Percentiles rank a stretch among this genome's conserved stretches.
phyloP scores from a whole-genome alignment of 1,139 yeast genomes.

The Yamadazyma atmosphaerica region DNA sequence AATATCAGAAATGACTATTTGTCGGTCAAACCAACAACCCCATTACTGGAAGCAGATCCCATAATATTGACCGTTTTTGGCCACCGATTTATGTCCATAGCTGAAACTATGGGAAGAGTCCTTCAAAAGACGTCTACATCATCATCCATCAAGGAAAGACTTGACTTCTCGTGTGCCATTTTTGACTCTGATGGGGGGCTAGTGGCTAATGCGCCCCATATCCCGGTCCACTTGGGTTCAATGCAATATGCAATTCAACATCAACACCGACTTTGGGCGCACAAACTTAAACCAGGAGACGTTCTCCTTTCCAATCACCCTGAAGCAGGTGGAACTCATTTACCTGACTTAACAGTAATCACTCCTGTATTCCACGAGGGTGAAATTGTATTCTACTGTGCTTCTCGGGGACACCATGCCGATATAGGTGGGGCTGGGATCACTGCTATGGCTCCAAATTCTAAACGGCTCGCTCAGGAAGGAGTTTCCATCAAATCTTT shows the following conservation, averaged over 20 bases:
- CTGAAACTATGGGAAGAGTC: conserved; percentile 86
- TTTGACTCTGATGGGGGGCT: conserved; percentile 73
- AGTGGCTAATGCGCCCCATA: conserved; percentile 85
- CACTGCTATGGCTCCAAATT: conserved; percentile 45
- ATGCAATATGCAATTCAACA: conserved; percentile 77
- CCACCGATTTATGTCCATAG: conserved; percentile 81
- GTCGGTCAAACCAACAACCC: too few species aligned
- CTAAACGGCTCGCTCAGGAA: conserved; percentile 41
- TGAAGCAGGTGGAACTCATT: conserved; percentile 74
- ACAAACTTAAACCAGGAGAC: conserved; percentile 62
- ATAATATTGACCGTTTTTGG: conserved; percentile 74
- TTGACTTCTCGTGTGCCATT: conserved; percentile 81
- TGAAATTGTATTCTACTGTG: conserved; percentile 40
- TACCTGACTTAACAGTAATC: conserved; percentile 80
- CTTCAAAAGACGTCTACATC: conserved; percentile 77
- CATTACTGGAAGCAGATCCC: conserved; percentile 55
- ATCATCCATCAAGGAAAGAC: conserved; percentile 76
- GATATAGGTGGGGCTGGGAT: conserved; percentile 46
- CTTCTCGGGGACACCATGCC: conserved; percentile 47
- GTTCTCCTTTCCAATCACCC: conserved; percentile 79
- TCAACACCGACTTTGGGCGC: conserved; percentile 64
- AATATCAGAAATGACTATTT: too few species aligned
- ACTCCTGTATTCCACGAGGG: conserved; percentile 50
- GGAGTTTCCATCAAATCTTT: conserved; percentile 43
- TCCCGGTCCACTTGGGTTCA: conserved; percentile 83